phyloP scores from a whole-genome alignment of 768 basidiomycete genomes.

The Hericium alpestre region DNA sequence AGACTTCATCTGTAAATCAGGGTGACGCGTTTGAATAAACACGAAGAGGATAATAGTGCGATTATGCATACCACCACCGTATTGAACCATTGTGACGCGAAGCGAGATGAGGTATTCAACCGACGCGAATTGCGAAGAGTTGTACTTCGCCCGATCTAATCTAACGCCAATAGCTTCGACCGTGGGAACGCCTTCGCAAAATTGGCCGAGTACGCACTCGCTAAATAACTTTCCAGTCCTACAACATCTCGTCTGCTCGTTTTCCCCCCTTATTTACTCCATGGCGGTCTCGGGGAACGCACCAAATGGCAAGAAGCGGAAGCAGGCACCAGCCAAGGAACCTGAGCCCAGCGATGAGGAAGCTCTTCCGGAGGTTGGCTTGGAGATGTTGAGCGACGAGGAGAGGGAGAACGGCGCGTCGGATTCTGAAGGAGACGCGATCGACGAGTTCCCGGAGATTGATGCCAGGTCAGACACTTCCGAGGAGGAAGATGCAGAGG shows the following conservation, averaged over 20 bases:
- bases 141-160: constrained; percentile 19
- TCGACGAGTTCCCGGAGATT: constrained; percentile 60
- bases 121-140: neutral
- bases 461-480: constrained; percentile 30
- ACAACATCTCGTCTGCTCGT: neutral
- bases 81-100: constrained; percentile 57
- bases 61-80: constrained; percentile 63
- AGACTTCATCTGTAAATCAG: constrained; percentile 75
- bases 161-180: constrained; percentile 7
- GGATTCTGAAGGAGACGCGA: constrained; percentile 44
- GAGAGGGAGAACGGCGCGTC: constrained; percentile 34
- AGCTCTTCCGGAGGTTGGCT: constrained; percentile 30
- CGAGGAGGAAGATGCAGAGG: constrained; percentile 32
- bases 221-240: neutral
- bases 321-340: constrained; percentile 35
- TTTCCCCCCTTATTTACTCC: neutral
- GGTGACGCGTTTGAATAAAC: neutral
- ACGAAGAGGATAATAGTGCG: neutral
- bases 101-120: neutral
- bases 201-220: neutral
- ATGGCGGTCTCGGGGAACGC: constrained; percentile 22
- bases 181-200: constrained; percentile 8
- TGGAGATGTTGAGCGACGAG: constrained; percentile 73
- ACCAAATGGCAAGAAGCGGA: constrained; percentile 44
- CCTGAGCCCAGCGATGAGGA: constrained; percentile 16